These are phyloP conservation scores for Gracilariopsis chorda DNA, from an alignment of 23 red algal genomes.

Conservation along the genomic window DNA sequence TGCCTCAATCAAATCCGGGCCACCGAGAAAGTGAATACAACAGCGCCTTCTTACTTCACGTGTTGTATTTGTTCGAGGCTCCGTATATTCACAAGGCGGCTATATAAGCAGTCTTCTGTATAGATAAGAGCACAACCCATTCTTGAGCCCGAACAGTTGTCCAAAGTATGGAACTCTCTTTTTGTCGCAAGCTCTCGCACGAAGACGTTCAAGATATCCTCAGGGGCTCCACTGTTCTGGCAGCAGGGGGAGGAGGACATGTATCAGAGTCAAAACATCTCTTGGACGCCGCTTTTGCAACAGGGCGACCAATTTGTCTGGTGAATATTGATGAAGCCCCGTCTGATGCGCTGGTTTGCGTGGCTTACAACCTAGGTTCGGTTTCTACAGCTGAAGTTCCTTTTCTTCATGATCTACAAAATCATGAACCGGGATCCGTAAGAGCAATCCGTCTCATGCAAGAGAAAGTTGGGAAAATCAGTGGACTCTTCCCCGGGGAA, in stretches of 20 bases:
- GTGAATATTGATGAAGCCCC: background rate
- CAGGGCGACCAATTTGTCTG: background rate
- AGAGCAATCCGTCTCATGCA: background rate
- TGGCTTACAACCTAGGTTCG: background rate
- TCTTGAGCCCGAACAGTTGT: too few relatives aligned
- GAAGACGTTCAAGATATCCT: background rate
- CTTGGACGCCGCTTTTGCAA: background rate
- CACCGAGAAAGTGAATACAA: too few relatives aligned
- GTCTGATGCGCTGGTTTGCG: background rate
- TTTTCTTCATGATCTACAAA: background rate
- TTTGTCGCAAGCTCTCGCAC: background rate
- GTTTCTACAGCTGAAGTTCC: background rate
- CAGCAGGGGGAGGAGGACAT: background rate
- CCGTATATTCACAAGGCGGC: too few relatives aligned
- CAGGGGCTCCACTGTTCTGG: background rate
- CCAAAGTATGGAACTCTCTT: too few relatives aligned
- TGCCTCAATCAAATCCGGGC: too few relatives aligned
- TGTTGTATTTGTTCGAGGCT: too few relatives aligned
- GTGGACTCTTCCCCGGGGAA: background rate
- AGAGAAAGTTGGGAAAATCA: background rate
- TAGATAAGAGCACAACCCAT: too few relatives aligned
- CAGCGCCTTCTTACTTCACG: too few relatives aligned
- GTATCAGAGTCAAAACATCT: background rate
- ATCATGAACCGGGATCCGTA: background rate
- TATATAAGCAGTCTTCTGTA: too few relatives aligned